Evolutionary conservation across 495 filamentous ascomycete species (phyloP).

Genomic region (Sphaerosporella brunnea): DNA sequence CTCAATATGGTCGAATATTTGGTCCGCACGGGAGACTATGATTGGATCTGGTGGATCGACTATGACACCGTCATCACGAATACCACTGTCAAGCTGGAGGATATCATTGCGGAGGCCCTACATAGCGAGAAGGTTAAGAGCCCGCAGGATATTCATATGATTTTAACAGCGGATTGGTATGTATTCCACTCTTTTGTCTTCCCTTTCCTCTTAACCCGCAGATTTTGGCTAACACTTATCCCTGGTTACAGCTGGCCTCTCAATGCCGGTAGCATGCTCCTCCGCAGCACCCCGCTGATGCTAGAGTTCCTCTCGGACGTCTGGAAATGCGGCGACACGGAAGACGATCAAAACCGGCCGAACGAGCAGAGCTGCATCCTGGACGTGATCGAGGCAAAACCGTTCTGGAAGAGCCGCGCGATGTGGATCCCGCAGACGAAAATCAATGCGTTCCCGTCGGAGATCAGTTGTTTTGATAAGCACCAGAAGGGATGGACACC

Average conservation of each 20-base stretch:
- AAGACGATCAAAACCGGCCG: background rate
- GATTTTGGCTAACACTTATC: background rate
- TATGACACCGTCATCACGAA: slow-evolving; percentile 19
- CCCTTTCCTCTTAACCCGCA: background rate
- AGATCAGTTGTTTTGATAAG: slow-evolving; percentile 24
- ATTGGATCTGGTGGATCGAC: slow-evolving; percentile 28
- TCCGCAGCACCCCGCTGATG: slow-evolving; percentile 16
- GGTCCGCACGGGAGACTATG: slow-evolving; percentile 11
- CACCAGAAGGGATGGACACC: slow-evolving; percentile 15
- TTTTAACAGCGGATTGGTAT: slow-evolving; percentile 15
- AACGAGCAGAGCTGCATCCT: slow-evolving; percentile 25
- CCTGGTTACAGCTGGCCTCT: slow-evolving; percentile 20
- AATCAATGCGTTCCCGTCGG: slow-evolving; percentile 25
- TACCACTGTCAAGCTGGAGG: slow-evolving; percentile 7
- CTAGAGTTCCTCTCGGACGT: slow-evolving; percentile 16
- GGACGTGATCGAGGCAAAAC: slow-evolving; percentile 4
- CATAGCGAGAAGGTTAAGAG: slow-evolving; percentile 11
- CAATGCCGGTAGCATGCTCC: slow-evolving; percentile 25
- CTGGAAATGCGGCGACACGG: slow-evolving; percentile 9
- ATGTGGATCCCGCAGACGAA: slow-evolving; percentile 20
- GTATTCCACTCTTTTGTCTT: background rate
- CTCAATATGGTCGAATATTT: slow-evolving; percentile 5
- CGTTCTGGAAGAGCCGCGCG: slow-evolving; percentile 6
- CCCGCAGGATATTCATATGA: slow-evolving; percentile 10
- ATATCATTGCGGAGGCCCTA: slow-evolving; percentile 19